phyloP scores from a whole-genome alignment of 441 rosid genomes.

The Aquilaria agallochum region DNA sequence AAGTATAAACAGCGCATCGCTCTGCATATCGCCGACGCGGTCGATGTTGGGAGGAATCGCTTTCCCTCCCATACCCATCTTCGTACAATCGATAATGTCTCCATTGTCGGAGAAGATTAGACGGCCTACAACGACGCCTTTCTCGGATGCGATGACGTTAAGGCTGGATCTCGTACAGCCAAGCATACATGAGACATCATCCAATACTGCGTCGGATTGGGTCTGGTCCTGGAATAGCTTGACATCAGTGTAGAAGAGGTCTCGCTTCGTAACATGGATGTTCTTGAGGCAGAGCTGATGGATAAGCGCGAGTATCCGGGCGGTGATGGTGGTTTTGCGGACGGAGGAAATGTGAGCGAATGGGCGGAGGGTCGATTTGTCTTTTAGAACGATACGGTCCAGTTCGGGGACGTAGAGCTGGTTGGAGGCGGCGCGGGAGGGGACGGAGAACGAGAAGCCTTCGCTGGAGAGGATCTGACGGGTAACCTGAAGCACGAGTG shows the following conservation, averaged over 20 bases:
- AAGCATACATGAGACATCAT: constrained; percentile 91
- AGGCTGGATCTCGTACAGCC: constrained; percentile 93
- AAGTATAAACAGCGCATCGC: constrained; percentile 83
- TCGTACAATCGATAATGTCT: constrained; percentile 93
- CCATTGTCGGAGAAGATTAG: constrained; percentile 94
- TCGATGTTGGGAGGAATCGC: constrained; percentile 95
- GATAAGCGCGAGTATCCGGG: constrained; percentile 75
- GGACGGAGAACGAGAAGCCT: constrained; percentile 87
- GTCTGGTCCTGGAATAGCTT: constrained; percentile 97
- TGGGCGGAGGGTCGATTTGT: constrained; percentile 87
- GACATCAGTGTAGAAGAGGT: constrained; percentile 94
- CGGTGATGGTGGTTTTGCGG: constrained; percentile 84
- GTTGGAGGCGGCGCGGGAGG: constrained; percentile 90
- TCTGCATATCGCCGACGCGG: constrained; percentile 91
- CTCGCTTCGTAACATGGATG: constrained; percentile 97
- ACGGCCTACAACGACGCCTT: constrained; percentile 94
- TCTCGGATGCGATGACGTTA: constrained; percentile 87
- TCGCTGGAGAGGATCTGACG: constrained; percentile 80
- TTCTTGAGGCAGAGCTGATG: constrained; percentile 77
- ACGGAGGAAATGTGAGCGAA: constrained; percentile 79
- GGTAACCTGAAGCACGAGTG: constrained; percentile 60
- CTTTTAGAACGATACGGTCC: constrained; percentile 95
- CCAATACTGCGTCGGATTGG: constrained; percentile 78
- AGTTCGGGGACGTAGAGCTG: constrained; percentile 98
- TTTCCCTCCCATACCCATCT: constrained; percentile 98